These are phyloP conservation scores for Fusarium pseudonygamai DNA, from an alignment of 2,329 filamentous ascomycete species.

Conservation along the genomic window DNA sequence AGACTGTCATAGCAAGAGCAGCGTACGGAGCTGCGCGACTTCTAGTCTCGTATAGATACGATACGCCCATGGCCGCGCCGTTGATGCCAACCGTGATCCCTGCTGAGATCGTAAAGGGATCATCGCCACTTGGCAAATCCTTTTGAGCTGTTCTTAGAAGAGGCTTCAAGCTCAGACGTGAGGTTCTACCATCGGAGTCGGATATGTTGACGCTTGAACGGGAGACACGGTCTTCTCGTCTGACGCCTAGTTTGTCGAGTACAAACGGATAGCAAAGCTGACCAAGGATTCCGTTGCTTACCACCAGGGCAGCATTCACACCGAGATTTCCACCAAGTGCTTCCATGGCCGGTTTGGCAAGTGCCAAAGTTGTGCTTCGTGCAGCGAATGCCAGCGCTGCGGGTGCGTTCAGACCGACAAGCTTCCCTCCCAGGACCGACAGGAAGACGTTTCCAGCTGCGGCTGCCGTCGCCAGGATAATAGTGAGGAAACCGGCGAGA, in stretches of 20 bases:
- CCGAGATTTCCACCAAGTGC: slow-evolving; percentile 56
- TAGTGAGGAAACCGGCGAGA: slow-evolving; percentile 51
- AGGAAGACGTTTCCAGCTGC: slow-evolving; percentile 56
- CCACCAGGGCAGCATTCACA: slow-evolving; percentile 61
- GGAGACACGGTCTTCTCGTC: background rate
- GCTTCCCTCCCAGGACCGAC: slow-evolving; percentile 50
- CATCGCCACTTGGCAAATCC: slow-evolving; percentile 41
- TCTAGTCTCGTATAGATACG: slow-evolving; percentile 63
- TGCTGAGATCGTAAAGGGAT: slow-evolving; percentile 54
- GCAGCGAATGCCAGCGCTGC: slow-evolving; percentile 59
- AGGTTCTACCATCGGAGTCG: slow-evolving; percentile 1
- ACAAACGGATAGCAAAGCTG: slow-evolving; percentile 52
- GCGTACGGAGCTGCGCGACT: slow-evolving; percentile 65
- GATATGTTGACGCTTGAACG: background rate
- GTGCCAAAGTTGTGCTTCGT: slow-evolving; percentile 60
- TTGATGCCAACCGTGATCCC: slow-evolving; percentile 67
- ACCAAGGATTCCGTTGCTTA: slow-evolving; percentile 60
- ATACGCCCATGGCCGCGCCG: slow-evolving; percentile 67
- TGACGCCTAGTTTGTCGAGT: slow-evolving; percentile 44
- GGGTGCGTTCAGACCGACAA: slow-evolving; percentile 48
- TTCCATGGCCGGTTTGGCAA: slow-evolving; percentile 58
- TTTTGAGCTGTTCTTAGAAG: slow-evolving; percentile 14
- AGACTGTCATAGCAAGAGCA: slow-evolving; percentile 65
- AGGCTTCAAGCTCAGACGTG: background rate
- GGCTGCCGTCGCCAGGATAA: slow-evolving; percentile 49